These are phyloP conservation scores for Nakaseomyces uthaithaninus DNA, from an alignment of 1,139 yeast genomes.

Conservation along the genomic window DNA sequence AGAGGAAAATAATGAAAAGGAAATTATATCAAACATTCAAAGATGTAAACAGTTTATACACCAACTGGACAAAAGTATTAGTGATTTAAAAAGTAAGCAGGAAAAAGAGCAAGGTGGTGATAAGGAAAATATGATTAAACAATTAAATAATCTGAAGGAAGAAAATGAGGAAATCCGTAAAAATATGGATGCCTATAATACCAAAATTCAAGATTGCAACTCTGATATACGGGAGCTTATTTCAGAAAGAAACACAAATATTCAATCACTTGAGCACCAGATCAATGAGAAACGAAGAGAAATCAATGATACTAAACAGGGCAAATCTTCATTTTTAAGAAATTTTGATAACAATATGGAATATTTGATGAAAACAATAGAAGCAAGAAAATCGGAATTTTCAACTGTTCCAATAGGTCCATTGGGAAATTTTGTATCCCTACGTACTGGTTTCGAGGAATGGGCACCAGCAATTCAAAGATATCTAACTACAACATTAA, in stretches of 20 bases:
- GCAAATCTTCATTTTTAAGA: constrained; percentile 21
- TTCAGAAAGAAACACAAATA: constrained; percentile 13
- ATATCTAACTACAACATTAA: constrained; percentile 41
- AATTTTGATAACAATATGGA: constrained; percentile 46
- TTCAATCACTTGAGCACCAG: constrained; percentile 12
- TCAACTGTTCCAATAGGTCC: constrained; percentile 71
- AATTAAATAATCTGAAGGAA: constrained; percentile 15
- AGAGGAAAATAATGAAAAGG: constrained; percentile 23
- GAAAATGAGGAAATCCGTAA: constrained; percentile 10
- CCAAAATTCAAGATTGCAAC: constrained; percentile 16
- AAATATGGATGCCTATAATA: constrained; percentile 15
- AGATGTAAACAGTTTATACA: constrained; percentile 30
- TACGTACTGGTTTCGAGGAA: constrained; percentile 46
- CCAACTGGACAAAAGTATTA: constrained; percentile 36
- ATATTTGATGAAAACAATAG: constrained; percentile 39
- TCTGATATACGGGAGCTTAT: constrained; percentile 14
- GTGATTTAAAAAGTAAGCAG: constrained; percentile 33
- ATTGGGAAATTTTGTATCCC: constrained; percentile 51
- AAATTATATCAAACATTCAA: constrained; percentile 31
- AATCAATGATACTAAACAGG: constrained; percentile 15
- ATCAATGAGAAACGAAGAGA: constrained; percentile 16
- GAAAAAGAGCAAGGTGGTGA: constrained; percentile 29
- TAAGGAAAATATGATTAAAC: constrained; percentile 17
- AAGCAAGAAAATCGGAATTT: constrained; percentile 33
- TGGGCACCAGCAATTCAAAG: constrained; percentile 63